Conservation (phyloP, 257 asterid species). For the Penstemon barbatus region DNA sequence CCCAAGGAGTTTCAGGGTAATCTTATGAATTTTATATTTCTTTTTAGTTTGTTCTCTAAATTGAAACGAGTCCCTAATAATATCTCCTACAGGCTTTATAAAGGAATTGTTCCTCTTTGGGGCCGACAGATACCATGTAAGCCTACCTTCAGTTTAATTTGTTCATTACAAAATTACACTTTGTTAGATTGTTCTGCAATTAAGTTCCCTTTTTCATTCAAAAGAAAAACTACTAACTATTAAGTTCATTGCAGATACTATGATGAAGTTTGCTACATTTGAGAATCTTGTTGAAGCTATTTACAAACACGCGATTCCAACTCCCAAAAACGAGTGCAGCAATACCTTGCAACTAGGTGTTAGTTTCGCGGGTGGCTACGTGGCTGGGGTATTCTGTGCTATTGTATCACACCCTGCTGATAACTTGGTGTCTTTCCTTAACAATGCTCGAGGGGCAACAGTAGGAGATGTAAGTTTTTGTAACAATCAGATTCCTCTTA, state of each 20-base stretch:
- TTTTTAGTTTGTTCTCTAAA: not conserved
- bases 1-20: conserved; percentile 77
- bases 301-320: conserved; percentile 67
- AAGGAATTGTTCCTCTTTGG: conserved; percentile 87
- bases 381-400: conserved; percentile 77
- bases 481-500: not conserved
- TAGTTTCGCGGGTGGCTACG: conserved; percentile 73
- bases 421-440: conserved; percentile 81
- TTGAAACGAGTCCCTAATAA: not conserved
- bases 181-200: not conserved
- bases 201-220: not conserved
- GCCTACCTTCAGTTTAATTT: conserved; percentile 14
- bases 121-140: conserved; percentile 96
- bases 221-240: conserved; percentile 1
- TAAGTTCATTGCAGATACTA: conserved; percentile 56
- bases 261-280: conserved; percentile 89
- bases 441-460: conserved; percentile 85
- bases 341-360: conserved; percentile 67
- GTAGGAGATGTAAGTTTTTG: conserved; percentile 56
- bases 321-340: conserved; percentile 78
- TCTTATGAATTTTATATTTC: not conserved
- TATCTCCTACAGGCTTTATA: conserved; percentile 59
- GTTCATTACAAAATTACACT: too few relatives aligned
- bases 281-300: conserved; percentile 74
- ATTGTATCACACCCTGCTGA: conserved; percentile 84